These are phyloP conservation scores for Candida ovalis DNA, from an alignment of 805 yeast genomes.

Conservation along the genomic window DNA sequence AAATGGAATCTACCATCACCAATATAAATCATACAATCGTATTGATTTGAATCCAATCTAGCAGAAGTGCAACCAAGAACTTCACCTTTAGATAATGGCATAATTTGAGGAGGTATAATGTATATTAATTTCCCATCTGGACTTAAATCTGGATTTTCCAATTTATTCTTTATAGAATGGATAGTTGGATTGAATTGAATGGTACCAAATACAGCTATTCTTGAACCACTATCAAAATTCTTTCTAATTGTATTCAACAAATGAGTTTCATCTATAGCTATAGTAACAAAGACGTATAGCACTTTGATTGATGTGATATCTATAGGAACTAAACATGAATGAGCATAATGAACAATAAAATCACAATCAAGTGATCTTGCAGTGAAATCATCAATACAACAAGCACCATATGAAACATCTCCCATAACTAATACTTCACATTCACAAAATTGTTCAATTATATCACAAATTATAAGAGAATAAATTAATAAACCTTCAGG, in stretches of 20 bases:
- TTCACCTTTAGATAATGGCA: conserved; percentile 93
- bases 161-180: conserved; percentile 65
- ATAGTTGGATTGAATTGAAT: conserved; percentile 95
- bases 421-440: conserved; percentile 95
- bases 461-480: conserved; percentile 86
- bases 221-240: conserved; percentile 61
- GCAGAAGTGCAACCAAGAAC: conserved; percentile 96
- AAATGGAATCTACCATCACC: conserved; percentile 97
- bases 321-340: conserved; percentile 93
- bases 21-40: conserved; percentile 80
- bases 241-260: conserved; percentile 68
- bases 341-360: conserved; percentile 94
- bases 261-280: conserved; percentile 80
- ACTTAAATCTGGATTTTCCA: conserved; percentile 36
- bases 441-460: conserved; percentile 82
- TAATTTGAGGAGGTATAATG: conserved; percentile 82
- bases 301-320: conserved; percentile 90
- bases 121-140: conserved; percentile 42
- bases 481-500: conserved; percentile 94
- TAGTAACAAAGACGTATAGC: conserved; percentile 92
- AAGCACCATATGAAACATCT: conserved; percentile 97
- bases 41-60: conserved; percentile 56
- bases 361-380: conserved; percentile 93
- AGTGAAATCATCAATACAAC: conserved; percentile 95
- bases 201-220: conserved; percentile 87